Conservation (phyloP, 495 filamentous ascomycete species). For the Penicillium canescens region DNA sequence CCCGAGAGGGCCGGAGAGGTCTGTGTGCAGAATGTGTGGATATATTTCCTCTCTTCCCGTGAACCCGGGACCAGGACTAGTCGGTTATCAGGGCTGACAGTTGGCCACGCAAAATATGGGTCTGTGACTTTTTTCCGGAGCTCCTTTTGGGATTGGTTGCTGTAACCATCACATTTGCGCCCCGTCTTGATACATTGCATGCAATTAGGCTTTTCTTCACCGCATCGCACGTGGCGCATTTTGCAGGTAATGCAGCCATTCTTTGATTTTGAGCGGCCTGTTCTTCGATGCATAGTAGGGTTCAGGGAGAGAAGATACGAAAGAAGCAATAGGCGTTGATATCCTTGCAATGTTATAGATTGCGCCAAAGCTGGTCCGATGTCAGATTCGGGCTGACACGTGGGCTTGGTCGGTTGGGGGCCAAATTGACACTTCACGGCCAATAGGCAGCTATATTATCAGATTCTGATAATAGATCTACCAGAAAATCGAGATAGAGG, state of each 20-base stretch:
- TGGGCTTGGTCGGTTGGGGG: too few relatives aligned
- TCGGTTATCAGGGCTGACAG: constrained; percentile 6
- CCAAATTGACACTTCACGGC: too few relatives aligned
- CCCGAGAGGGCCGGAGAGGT: constrained; percentile 45
- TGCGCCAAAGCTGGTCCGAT: neutral
- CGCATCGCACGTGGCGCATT: constrained; percentile 52
- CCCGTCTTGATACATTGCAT: constrained; percentile 46
- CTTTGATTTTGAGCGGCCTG: constrained; percentile 8
- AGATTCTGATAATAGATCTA: too few relatives aligned
- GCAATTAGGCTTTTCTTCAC: constrained; percentile 47
- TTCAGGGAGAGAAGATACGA: too few relatives aligned
- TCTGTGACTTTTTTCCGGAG: constrained; percentile 5
- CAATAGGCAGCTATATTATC: too few relatives aligned
- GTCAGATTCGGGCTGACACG: too few relatives aligned
- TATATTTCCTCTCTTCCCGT: constrained; percentile 21
- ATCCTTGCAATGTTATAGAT: too few relatives aligned
- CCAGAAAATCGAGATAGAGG: too few relatives aligned
- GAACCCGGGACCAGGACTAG: constrained; percentile 21
- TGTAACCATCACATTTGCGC: constrained; percentile 45
- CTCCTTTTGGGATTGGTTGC: constrained; percentile 5
- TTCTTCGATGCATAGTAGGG: constrained; percentile 3
- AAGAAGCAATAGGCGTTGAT: too few relatives aligned
- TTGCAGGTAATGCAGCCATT: constrained; percentile 18
- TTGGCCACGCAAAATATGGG: neutral
- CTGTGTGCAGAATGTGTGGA: constrained; percentile 24